Conservation (phyloP, 2,329 filamentous ascomycete genomes). For the Colletotrichum sp. region DNA sequence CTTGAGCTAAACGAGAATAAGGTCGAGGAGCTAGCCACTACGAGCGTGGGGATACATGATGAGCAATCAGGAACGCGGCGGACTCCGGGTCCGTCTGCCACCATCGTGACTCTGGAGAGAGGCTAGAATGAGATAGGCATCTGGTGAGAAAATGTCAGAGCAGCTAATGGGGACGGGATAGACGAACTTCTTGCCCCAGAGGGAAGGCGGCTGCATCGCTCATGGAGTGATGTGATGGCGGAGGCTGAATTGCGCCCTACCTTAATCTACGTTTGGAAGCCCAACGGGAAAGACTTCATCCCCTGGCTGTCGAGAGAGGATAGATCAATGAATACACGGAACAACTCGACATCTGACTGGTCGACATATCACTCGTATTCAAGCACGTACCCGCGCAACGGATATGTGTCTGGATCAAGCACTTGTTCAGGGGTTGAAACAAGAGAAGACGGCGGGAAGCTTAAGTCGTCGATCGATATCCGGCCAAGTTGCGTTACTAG, state of each 20-base stretch:
- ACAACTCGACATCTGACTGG: fast-evolving
- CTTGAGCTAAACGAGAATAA: neutral
- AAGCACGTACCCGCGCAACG: neutral
- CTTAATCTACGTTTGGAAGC: neutral
- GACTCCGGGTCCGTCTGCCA: neutral
- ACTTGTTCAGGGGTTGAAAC: neutral
- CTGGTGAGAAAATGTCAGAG: neutral
- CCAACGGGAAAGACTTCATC: neutral
- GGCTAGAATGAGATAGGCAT: neutral
- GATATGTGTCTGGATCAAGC: neutral
- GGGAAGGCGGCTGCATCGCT: neutral
- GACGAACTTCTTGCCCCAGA: neutral
- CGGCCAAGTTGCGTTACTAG: neutral
- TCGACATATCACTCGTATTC: neutral
- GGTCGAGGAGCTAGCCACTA: neutral
- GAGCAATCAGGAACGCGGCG: neutral
- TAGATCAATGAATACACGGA: neutral
- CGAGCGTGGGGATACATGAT: neutral
- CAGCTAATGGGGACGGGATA: neutral
- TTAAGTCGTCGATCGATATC: constrained; percentile 2
- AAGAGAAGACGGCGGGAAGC: neutral
- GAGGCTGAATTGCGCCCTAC: neutral
- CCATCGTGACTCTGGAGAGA: neutral
- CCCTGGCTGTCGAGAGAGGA: neutral
- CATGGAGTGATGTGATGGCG: neutral